Base-by-base conservation (phyloP, 352 stramenopile genomes). In the Pythium monospermum region DNA sequence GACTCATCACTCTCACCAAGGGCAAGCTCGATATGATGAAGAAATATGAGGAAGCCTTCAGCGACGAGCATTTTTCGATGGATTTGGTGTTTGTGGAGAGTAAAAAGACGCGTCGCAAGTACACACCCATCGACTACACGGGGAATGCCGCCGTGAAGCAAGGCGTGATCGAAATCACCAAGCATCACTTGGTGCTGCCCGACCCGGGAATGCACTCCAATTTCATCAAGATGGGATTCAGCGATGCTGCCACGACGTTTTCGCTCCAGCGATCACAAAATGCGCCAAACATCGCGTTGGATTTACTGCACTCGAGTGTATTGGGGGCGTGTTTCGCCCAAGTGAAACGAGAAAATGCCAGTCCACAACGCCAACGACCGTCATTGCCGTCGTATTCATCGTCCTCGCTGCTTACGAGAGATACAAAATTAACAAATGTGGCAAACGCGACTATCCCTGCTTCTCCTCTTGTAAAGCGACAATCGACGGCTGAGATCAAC, bases 41-140 rank as follows among this genome's bases (percentile, higher is more conserved):
- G 52, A 78, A 91, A 48, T 94, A 91, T 50, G 79, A 91, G 32
- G 68, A 87, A 39, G 80, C 71, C 11, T 94, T 94, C 59, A 81
- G 88, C 40, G 77, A 89, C 22, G 79, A 91, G 7, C 59, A 83
- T 6, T 94, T 94, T 46, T 88, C 73, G 2, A 62, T 91, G 33
- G 83, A 94, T 49, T 68, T 94, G 11, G 68, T 91, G 21, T 60
- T 94, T 39, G 78, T 88, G 27, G 78, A 85, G 28, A 85, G 44
- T 47, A 26, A 41, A 22, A 80, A 69, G 27, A 49, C 67, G 37
- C 47, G 58, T 3, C 61, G 64, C 4, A 70, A 69, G 19, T 60
- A 68, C 16, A 65, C 87, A 12, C 63, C 62, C 0, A 73, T 90
- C 33, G 71, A 90, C 31, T 89, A 68, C 37, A 87, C 76, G 2